Base-by-base conservation (phyloP, 768 basidiomycete genomes). In the Cystofilobasidium macerans region DNA sequence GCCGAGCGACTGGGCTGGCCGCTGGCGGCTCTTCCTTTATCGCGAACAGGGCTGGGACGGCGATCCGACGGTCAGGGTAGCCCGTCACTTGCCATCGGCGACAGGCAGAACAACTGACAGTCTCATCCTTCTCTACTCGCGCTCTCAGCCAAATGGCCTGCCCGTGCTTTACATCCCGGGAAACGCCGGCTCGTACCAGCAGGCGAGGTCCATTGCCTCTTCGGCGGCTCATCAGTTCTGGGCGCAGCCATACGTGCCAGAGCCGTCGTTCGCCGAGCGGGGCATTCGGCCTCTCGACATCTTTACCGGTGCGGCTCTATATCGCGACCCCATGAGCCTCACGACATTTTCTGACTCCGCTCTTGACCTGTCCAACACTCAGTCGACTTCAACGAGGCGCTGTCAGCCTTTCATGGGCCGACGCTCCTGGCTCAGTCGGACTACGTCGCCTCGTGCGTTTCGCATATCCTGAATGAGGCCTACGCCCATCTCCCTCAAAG, bases 151-250 rank as follows among this genome's bases (percentile, higher is more conserved):
- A 1, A 61, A 78, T 61, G 89, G 90, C 43, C 73, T 82, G 22
- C 95, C 95, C n/a, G 89, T 94, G 33, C 80, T 99, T 33, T 99
- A 97, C 78, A 86, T 98, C 48, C 95, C 95, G 1, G 95, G 95
- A 11, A 98, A 97, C 75, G 94, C 94, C 28, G 95, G 95, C 7
- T 93, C 89, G 2, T 92, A 87, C 38, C 85, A 84, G 70, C 95
- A 98, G 80, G 87, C 89, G 56, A 85, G 95, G 69, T 93, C 90
- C 16, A 91, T 98, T 71, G 94, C 94, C 5, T 91, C 89, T 16
- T 92, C 90, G 13, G 89, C 91, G 7, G 79, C 86, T 0, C 81
- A 88, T 59, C 89, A 93, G 71, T 92, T 82, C 73, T 89, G 82
- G 72, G 77, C 81, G 18, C 79, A 81, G 30, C 89, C 87, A 9